Base-by-base conservation (phyloP, 1,139 yeast species). In the Torulaspora globosa region DNA sequence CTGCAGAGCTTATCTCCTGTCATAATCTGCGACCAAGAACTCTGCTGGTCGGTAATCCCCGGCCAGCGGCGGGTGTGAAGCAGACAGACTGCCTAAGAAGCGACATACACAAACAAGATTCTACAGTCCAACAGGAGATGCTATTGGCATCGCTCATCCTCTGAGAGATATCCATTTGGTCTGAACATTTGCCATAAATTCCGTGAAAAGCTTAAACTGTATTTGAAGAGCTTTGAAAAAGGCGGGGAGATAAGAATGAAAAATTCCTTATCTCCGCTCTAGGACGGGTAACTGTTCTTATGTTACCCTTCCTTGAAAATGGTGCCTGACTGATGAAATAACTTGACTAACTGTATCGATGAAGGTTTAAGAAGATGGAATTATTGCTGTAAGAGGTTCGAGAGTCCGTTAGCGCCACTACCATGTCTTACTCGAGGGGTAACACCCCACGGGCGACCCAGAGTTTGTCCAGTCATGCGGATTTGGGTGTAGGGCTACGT, bases 371-470 rank as follows among this genome's bases (percentile, higher is more conserved):
- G 19, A 32, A n/a, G 26, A 16, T 9, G 12, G 14, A 5, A 3
- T 30, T 14, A 14, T 12, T 28, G 35, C 8, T n/a, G 7, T 5
- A 18, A 6, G 33, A 36, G 36, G 6, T 32, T 39, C 26, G 30
- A 29, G 35, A 35, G 34, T 16, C 28, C 27, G 9, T 6, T 12
- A 36, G 38, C 16, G 34, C 34, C 23, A 31, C 29, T 21, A 26
- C 14, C n/a, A 48, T 50, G 54, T 50, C 55, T 11, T 52, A 40
- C 24, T 47, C 52, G 7, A 50, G 39, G 39, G 54, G 51, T 10
- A 39, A 51, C 2, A 52, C 55, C 24, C 54, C 55, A 4, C 50
- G 46, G 37, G 38, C 39, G 28, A 31, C 41, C 19, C 49, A 47
- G 47, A 41, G 26, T 29, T 35, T 40, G 24, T 36, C 54, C 23